Evolutionary conservation across 2,329 filamentous ascomycete genomes (phyloP).

Genomic region (Triangularia verruculosa): DNA sequence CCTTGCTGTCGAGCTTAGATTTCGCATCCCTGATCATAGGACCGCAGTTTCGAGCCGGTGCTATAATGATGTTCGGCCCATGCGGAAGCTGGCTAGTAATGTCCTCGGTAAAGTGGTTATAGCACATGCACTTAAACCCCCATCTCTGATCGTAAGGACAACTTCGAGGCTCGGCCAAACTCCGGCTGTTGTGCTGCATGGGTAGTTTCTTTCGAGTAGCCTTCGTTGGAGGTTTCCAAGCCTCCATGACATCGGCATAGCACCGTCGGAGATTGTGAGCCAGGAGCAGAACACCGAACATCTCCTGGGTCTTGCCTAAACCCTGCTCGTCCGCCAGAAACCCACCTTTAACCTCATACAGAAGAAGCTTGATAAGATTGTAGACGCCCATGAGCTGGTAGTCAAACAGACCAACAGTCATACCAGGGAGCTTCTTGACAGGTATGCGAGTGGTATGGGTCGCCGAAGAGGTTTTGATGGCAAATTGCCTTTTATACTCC

Average conservation of each 20-base stretch:
- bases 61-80: constrained; percentile 22
- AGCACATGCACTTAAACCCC: constrained; percentile 25
- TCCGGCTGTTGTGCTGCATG: constrained; percentile 11
- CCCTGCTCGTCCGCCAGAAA: constrained; percentile 26
- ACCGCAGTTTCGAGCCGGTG: constrained; percentile 16
- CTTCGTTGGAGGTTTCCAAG: neutral
- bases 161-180: neutral
- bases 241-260: constrained; percentile 20
- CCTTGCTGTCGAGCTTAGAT: constrained; percentile 22
- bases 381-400: constrained; percentile 27
- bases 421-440: constrained; percentile 22
- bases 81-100: constrained; percentile 22
- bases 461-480: neutral
- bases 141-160: constrained; percentile 22
- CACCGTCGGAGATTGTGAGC: constrained; percentile 17
- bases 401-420: constrained; percentile 25
- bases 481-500: constrained; percentile 13
- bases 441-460: constrained; percentile 18
- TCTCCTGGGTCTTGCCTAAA: constrained; percentile 28
- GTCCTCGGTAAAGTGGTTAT: constrained; percentile 14
- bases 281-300: constrained; percentile 24
- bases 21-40: constrained; percentile 22
- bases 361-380: constrained; percentile 16
- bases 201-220: neutral
- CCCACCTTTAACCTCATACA: constrained; percentile 20